phyloP scores from a whole-genome alignment of 352 stramenopile species.

The Phytopythium sindhum region DNA sequence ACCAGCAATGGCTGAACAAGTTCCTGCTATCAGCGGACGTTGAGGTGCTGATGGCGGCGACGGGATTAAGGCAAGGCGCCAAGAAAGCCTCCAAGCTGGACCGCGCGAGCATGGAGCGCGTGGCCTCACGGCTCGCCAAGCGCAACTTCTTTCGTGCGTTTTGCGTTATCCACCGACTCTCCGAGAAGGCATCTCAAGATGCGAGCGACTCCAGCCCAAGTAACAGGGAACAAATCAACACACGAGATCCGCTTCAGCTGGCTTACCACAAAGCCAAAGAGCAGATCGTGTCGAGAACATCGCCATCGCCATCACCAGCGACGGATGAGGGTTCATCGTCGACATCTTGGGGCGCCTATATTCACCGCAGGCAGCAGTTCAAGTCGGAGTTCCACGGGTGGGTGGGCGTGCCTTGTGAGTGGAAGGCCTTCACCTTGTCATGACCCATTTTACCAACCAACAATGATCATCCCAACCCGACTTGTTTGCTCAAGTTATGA shows the following conservation, averaged over 20 bases:
- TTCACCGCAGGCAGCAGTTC: constrained; percentile 7
- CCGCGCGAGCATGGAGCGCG: constrained; percentile 31
- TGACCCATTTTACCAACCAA: not conserved
- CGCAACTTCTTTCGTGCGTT: constrained; percentile 55
- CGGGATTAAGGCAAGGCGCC: constrained; percentile 65
- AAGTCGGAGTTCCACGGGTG: constrained; percentile 17
- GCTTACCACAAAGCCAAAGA: constrained; percentile 39
- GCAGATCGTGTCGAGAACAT: constrained; percentile 13
- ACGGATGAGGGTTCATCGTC: not conserved
- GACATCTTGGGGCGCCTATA: not conserved
- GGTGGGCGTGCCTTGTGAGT: constrained; percentile 26
- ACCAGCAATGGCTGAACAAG: not conserved
- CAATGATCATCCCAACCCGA: not conserved
- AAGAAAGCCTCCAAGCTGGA: constrained; percentile 65
- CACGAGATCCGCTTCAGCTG: constrained; percentile 7
- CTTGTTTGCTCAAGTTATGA: not conserved
- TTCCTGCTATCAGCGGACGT: constrained; percentile 45
- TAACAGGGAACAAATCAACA: not conserved
- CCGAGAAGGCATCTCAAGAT: not conserved
- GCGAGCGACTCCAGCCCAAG: not conserved
- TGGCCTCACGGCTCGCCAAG: constrained; percentile 64
- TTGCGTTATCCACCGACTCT: constrained; percentile 14
- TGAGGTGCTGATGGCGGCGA: constrained; percentile 56
- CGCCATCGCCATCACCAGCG: not conserved
- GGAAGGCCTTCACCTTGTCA: constrained; percentile 35